These are phyloP conservation scores for Priceomyces carsonii DNA, from an alignment of 805 yeast genomes.

Conservation along the genomic window DNA sequence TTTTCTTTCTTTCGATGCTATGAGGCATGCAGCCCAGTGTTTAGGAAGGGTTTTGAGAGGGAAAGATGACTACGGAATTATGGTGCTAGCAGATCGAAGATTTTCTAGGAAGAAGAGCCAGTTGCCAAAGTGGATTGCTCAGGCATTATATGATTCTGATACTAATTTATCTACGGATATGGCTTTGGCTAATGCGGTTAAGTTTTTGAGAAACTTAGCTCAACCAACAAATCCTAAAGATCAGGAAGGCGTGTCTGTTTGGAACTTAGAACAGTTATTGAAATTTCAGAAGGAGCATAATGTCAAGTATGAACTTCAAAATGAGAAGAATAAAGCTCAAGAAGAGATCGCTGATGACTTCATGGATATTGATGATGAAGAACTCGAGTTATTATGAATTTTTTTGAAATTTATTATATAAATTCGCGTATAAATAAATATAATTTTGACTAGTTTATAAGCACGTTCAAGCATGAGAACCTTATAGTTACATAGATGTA, in stretches of 20 bases:
- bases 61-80: constrained; percentile 96
- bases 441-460: no score
- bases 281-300: constrained; percentile 56
- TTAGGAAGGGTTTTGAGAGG: constrained; percentile 96
- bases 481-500: no score
- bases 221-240: constrained; percentile 90
- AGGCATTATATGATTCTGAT: constrained; percentile 89
- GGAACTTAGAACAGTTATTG: constrained; percentile 74
- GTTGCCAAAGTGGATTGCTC: constrained; percentile 96
- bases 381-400: constrained; percentile 31
- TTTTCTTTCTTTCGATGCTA: constrained; percentile 95
- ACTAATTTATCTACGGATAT: constrained; percentile 91
- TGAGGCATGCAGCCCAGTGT: constrained; percentile 99
- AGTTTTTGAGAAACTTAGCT: constrained; percentile 88
- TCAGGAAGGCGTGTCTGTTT: constrained; percentile 91
- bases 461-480: no score
- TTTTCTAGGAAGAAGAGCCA: constrained; percentile 84
- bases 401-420: background rate
- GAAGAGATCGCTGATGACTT: constrained; percentile 29
- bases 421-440: background rate
- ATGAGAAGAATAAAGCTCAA: constrained; percentile 13
- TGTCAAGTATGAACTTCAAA: constrained; percentile 13
- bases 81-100: constrained; percentile 96
- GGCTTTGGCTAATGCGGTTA: constrained; percentile 94
- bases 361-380: constrained; percentile 50